Evolutionary conservation across 2,329 filamentous ascomycete species (phyloP), one percentile per base, ranked within the genome.

Genomic region (Colletotrichum higginsianum): DNA sequence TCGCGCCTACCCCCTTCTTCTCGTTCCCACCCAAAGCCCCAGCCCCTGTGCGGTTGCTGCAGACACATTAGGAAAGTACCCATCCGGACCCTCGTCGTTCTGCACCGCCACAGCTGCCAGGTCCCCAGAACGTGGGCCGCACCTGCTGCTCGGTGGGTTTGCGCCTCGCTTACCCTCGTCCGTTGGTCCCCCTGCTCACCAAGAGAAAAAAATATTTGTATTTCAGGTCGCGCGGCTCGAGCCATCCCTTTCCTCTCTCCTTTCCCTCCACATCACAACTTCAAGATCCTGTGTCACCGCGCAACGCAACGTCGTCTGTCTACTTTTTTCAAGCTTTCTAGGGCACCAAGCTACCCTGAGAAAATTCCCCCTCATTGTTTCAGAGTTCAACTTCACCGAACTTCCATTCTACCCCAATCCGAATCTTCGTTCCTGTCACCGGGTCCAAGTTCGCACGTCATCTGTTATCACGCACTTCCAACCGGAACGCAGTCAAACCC

Each of bases 291-390:
- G 82, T 84, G 82, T 84, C 80, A 83, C 82, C 82, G 82, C 82
- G 82, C 82, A 84, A 84, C 82, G 82, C 82, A 82, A 79, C 46
- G 82, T 76, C 82, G 82, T 84, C 82, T 84, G 82, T 84, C 82
- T 80, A 80, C 78, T 78, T 75, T 76, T 75, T 77, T 77, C 76
- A 76, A 76, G 73, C 80, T 84, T 84, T 91, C 93, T 95, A 95
- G 93, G 93, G 93, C 93, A 94, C 93, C 85, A 90, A 95, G 93
- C 93, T 93, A 95, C 93, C 93, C 93, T 95, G 87, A 84, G 83
- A 85, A 71, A 71, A 85, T 84, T 85, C 86, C 87, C 89, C 87
- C 88, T 89, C 86, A 88, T 90, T 91, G 88, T 89, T 89, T 88
- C 91, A 92, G 91, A 93, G 91, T 92, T 87, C 87, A 89, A 88